Conservation (phyloP, 495 filamentous ascomycete species). For the Neurospora africana region DNA sequence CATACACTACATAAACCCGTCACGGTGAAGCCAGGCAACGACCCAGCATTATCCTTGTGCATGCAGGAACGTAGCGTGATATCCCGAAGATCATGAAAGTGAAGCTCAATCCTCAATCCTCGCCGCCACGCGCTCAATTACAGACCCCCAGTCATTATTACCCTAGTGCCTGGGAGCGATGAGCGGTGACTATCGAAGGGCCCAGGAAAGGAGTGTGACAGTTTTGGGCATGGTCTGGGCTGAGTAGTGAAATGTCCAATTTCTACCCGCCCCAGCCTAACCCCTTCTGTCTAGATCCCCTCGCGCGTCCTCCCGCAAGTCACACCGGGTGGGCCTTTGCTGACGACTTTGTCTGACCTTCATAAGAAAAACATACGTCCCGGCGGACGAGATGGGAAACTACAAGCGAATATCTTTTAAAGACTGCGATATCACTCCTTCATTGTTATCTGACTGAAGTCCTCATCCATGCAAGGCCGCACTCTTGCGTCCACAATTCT, state of each 20-base stretch:
- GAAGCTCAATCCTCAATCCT: neutral
- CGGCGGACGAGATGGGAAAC: neutral
- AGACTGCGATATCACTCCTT: neutral
- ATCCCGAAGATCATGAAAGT: neutral
- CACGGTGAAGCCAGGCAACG: neutral
- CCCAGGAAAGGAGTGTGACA: neutral
- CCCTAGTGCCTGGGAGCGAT: neutral
- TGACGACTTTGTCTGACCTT: neutral
- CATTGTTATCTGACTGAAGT: neutral
- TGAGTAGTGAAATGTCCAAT: neutral
- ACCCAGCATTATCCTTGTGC: neutral
- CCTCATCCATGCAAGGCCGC: neutral
- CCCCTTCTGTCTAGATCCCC: neutral
- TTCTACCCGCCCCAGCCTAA: neutral
- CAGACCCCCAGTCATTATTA: neutral
- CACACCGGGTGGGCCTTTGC: neutral
- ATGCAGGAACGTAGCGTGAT: neutral
- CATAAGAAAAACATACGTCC: neutral
- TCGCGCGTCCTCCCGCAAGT: neutral
- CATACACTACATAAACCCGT: neutral
- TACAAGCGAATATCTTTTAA: neutral
- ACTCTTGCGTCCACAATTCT: neutral
- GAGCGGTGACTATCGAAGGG: neutral
- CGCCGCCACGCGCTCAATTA: neutral
- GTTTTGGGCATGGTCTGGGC: neutral